A percentile compares a stretch with the other conserved stretches of the same genome.
Conservation (phyloP, 306 rosid species). For the Parietaria judaica region DNA sequence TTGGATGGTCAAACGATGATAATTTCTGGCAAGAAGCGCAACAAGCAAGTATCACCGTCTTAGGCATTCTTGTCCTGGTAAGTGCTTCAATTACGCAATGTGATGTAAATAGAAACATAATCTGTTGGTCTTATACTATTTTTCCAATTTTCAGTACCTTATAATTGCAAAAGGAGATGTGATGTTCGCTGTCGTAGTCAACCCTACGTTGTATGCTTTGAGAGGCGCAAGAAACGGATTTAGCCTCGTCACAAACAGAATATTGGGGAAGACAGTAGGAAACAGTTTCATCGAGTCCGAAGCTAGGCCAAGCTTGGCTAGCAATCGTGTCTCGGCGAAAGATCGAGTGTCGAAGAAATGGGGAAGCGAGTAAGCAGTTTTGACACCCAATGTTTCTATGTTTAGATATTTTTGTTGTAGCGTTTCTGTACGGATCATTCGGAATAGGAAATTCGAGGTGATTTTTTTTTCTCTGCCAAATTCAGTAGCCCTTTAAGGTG, state of each 20-base stretch:
- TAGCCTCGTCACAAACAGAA: slow-evolving; percentile 41
- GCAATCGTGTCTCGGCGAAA: slow-evolving; percentile 55
- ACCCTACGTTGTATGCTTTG: slow-evolving; percentile 67
- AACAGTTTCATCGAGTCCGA: slow-evolving; percentile 26
- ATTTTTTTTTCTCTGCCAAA: neutral
- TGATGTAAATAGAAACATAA: neutral
- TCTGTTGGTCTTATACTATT: neutral
- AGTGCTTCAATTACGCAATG: slow-evolving; percentile 17
- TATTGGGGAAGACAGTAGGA: slow-evolving; percentile 35
- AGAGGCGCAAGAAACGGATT: slow-evolving; percentile 78
- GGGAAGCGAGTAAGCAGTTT: slow-evolving; percentile 43
- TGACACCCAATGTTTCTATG: slow-evolving; percentile 14
- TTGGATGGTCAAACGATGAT: slow-evolving; percentile 89
- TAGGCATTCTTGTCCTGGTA: slow-evolving; percentile 66
- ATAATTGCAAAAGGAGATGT: slow-evolving; percentile 70
- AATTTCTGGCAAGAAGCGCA: slow-evolving; percentile 86
- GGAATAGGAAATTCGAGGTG: neutral
- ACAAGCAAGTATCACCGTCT: slow-evolving; percentile 59
- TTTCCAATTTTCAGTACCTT: slow-evolving; percentile 50
- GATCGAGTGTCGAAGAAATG: slow-evolving; percentile 72
- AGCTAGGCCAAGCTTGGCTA: slow-evolving; percentile 29
- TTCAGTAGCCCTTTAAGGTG: neutral
- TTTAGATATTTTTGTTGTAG: neutral
- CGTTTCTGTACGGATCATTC: neutral
- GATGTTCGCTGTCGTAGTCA: slow-evolving; percentile 69